Base-by-base conservation (phyloP, 1,284 basidiomycete species). In the Heterobasidion irregulare region DNA sequence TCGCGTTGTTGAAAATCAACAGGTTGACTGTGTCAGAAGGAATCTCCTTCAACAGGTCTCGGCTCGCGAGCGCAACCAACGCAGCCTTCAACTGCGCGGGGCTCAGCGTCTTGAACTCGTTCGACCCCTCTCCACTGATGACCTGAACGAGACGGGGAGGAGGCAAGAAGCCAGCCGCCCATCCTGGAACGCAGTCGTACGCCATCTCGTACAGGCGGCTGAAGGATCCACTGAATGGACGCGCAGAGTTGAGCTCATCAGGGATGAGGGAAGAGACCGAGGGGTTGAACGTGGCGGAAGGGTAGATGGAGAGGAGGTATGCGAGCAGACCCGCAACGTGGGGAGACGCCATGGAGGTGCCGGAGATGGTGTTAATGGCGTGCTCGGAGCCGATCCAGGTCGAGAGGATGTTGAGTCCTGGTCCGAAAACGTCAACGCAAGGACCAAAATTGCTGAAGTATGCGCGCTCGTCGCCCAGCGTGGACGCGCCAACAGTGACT, bases 401-500 rank as follows among this genome's bases (percentile, higher is more conserved):
- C 57, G 82, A 84, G 43, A 79, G 71, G 62, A 90, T 83, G 72
- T 82, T 81, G 58, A 84, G 67, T 57, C 79, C 88, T 38, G 89
- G 88, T 7, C 83, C 86, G 64, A 89, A 89, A 66, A 91, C 72
- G 65, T 91, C 87, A 61, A 89, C 83, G 64, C 85, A 84, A 59
- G 78, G 67, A 58, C 84, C 85, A 65, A 73, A 78, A 78, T 87
- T 89, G 63, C 82, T 84, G 77, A 92, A 92, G 74, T 84, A 87
- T 36, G 90, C 88, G 50, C 85, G 78, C 62, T 81, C 79, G 67
- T 94, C 89, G 50, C 69, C 73, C 57, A 88, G 76, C 47, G 80
- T 84, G 19, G 81, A 83, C 5, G 87, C 87, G 56, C 89, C 90
- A 59, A 94, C 87, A 33, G 90, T 92, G 64, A 92, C 76, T 53